Evolutionary conservation across 2,329 filamentous ascomycete species (phyloP), one percentile per base, ranked within the genome.

Genomic region (Calonectria crousiana): DNA sequence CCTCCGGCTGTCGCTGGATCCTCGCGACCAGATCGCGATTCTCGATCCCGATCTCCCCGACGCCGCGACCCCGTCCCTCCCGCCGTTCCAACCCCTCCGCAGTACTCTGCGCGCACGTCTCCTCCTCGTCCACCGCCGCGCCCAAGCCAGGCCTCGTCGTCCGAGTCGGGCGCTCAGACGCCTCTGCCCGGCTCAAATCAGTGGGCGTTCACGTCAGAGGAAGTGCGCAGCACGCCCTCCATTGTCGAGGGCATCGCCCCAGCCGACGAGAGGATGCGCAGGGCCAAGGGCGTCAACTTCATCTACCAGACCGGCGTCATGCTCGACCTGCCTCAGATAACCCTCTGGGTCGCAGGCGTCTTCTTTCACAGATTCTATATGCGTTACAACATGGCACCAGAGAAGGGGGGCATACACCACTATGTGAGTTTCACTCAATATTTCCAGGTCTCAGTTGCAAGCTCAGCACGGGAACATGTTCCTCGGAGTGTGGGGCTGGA

Each of bases 341-440:
- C 97, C 0, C 89, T 99, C 52, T 96, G 94, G 85, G 97, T 97
- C 0, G 97, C 97, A 0, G 94, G 95, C 23, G 94, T 98, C 53
- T 98, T 98, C 87, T 96, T 99, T 84, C 96, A 99, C 84, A 92
- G 97, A 38, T 98, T 98, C 84, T 96, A 95, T 83, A 98, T 98
- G 95, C 93, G 95, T 76, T 92, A 90, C 82, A 96, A 93, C 82
- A 93, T 97, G 90, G 92, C 94, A 64, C 90, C 93, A 79, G 91
- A 93, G 80, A 94, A 92, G 76, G 90, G 90, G 75, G 95, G 95
- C 18, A 91, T 97, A 62, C 96, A 98, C 84, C 96, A 98, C 80
- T 98, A 98, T 82, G 94, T 97, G 86, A 86, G 91, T 89, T 34
- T 52, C 18, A 36, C 64, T 38, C n/a, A 18, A 41, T 38, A 28